Conservation (phyloP, 306 rosid genomes). For the Sicyos baderoa region DNA sequence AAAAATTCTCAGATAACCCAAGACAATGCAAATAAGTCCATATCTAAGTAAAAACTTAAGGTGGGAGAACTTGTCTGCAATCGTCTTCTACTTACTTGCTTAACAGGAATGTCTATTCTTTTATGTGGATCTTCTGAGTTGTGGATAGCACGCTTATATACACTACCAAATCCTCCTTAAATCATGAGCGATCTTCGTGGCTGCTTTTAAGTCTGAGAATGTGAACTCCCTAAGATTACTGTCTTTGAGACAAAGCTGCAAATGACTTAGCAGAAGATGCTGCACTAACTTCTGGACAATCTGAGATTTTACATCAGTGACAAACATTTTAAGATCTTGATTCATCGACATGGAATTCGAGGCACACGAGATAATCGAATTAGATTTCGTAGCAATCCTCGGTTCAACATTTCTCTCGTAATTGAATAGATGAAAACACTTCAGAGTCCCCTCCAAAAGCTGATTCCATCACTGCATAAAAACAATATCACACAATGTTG, state of each 20-base stretch:
- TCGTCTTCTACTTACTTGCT: conserved; percentile 55
- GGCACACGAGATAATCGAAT: conserved; percentile 28
- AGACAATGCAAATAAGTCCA: neutral
- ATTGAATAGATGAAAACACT: conserved; percentile 33
- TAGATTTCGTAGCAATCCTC: conserved; percentile 27
- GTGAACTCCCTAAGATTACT: conserved; percentile 45
- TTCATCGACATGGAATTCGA: conserved; percentile 33
- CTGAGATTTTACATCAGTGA: conserved; percentile 39
- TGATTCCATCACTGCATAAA: conserved; percentile 24
- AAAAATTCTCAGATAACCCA: neutral
- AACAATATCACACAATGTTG: conserved; percentile 7
- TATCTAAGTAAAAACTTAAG: neutral
- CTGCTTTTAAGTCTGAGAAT: conserved; percentile 43
- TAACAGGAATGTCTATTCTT: conserved; percentile 44
- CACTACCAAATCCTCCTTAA: conserved; percentile 56
- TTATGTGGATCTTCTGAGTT: conserved; percentile 30
- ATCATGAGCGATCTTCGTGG: conserved; percentile 55
- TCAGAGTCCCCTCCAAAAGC: conserved; percentile 28
- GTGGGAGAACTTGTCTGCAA: conserved; percentile 34
- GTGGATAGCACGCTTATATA: conserved; percentile 35
- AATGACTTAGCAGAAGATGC: conserved; percentile 39
- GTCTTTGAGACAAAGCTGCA: conserved; percentile 42
- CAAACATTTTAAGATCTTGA: conserved; percentile 32
- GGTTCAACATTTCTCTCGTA: conserved; percentile 26
- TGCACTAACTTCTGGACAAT: conserved; percentile 42